These are phyloP conservation scores for Picochlorum sp. DNA, from an alignment of 139 green algal genomes.

Conservation along the genomic window DNA sequence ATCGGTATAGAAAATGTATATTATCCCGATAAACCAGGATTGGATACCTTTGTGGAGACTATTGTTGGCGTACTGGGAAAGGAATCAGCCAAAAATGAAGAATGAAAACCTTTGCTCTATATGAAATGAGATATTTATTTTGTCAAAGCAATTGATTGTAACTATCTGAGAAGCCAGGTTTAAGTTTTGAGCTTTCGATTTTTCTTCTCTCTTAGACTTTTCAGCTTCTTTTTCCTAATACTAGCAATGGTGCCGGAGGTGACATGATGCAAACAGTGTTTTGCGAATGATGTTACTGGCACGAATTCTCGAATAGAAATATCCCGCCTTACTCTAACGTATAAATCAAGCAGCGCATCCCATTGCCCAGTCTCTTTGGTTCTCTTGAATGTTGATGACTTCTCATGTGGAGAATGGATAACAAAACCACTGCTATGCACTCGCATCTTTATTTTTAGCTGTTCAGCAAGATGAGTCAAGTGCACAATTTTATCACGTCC, in stretches of 20 bases:
- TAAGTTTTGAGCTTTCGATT: background rate
- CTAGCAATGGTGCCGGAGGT: background rate
- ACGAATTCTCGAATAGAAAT: background rate
- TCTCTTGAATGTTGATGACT: background rate
- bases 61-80: constrained; percentile 31
- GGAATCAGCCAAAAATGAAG: background rate
- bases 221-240: background rate
- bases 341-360: constrained; percentile 3
- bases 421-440: constrained; percentile 24
- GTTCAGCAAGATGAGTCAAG: constrained; percentile 2
- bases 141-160: background rate
- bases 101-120: background rate
- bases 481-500: constrained; percentile 23
- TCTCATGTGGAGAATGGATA: constrained; percentile 20
- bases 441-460: background rate
- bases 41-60: constrained; percentile 49
- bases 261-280: background rate
- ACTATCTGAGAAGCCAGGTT: background rate
- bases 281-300: constrained; percentile 4
- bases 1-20: constrained; percentile 38
- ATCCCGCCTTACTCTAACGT: background rate
- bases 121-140: background rate
- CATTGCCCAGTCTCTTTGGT: constrained; percentile 9
- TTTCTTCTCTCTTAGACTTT: background rate
- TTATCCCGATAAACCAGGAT: constrained; percentile 47